Percentiles rank a stretch among this genome's conserved stretches.
Conservation (phyloP, 2,329 filamentous ascomycete species). For the Ophidiomyces ophidiicola region DNA sequence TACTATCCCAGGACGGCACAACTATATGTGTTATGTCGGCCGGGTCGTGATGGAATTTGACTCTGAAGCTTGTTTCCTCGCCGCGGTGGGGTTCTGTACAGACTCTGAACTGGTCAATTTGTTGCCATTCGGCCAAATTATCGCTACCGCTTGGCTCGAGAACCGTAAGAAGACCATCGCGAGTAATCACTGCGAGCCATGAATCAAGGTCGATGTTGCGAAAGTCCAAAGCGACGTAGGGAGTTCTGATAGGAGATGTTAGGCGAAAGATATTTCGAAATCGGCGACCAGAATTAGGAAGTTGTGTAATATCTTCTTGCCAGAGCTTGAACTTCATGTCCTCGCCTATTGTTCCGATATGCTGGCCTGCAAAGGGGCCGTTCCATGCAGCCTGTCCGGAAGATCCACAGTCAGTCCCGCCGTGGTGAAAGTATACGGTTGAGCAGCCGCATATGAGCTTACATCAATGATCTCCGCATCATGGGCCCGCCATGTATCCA, state of each 20-base stretch:
- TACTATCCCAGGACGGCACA: slow-evolving; percentile 65
- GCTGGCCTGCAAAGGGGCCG: slow-evolving; percentile 74
- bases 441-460: slow-evolving; percentile 27
- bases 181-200: slow-evolving; percentile 71
- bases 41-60: slow-evolving; percentile 79
- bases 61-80: slow-evolving; percentile 75
- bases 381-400: slow-evolving; percentile 71
- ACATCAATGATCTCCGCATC: slow-evolving; percentile 83
- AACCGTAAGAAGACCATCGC: slow-evolving; percentile 66
- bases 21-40: slow-evolving; percentile 59
- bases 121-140: slow-evolving; percentile 61
- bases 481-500: slow-evolving; percentile 82
- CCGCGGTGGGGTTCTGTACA: slow-evolving; percentile 59
- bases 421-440: too few species aligned
- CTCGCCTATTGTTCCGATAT: slow-evolving; percentile 76
- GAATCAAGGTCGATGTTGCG: slow-evolving; percentile 74
- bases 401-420: too few species aligned
- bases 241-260: slow-evolving; percentile 53
- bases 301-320: slow-evolving; percentile 76
- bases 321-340: slow-evolving; percentile 86
- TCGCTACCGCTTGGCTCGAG: slow-evolving; percentile 80
- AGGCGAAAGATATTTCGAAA: slow-evolving; percentile 60
- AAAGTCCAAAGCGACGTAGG: slow-evolving; percentile 69
- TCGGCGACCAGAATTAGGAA: slow-evolving; percentile 59
- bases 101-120: slow-evolving; percentile 64